Base-by-base conservation (phyloP, 192 early-diverging fungal genomes). In the Backusella liffmaniae region DNA sequence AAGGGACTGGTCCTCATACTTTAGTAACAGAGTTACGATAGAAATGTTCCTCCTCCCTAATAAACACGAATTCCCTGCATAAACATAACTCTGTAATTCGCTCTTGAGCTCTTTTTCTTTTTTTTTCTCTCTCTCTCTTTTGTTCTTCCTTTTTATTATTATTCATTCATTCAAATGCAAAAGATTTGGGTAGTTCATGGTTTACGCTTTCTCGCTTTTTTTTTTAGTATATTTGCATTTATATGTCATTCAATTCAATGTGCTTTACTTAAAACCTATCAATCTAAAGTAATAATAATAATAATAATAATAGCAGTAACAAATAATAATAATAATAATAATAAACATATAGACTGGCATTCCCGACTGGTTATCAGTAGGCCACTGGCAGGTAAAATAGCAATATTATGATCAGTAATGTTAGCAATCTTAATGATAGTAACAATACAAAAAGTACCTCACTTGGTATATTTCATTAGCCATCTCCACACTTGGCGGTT, bases 311-410 rank as follows among this genome's bases (percentile, higher is more conserved):
- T 62, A 62, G 26, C n/a, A 62, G n/a, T 62, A 62, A 62, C 23
- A 62, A 62, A 62, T 7, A 21, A 9, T 56, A 62, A 13, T 26
- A 59, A 59, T 12, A 59, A 59, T 12, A 18, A 59, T 49, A 59
- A 29, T 23, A 62, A 26, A 42, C 39, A 44, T 37, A 42, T 23
- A 70, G 75, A 39, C 66, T 30, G 37, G 30, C n/a, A 70, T 76
- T n/a, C 42, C 66, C 23, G 36, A 69, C 69, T 76, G 75, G 75
- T 18, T 77, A 49, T 23, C 34, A 72, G 69, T 56, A 13, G 76
- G 76, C 8, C 76, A 77, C 44, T 77, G 76, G 76, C 76, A 77
- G 69, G 76, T 77, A 77, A 67, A 71, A 71, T 71, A 49, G 6
- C 7, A 67, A 32, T 32, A 18, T 16, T 29, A 32, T 26, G 16